These are phyloP conservation scores for Suhomyces canberraensis DNA, from an alignment of 805 yeast species.

Conservation along the genomic window DNA sequence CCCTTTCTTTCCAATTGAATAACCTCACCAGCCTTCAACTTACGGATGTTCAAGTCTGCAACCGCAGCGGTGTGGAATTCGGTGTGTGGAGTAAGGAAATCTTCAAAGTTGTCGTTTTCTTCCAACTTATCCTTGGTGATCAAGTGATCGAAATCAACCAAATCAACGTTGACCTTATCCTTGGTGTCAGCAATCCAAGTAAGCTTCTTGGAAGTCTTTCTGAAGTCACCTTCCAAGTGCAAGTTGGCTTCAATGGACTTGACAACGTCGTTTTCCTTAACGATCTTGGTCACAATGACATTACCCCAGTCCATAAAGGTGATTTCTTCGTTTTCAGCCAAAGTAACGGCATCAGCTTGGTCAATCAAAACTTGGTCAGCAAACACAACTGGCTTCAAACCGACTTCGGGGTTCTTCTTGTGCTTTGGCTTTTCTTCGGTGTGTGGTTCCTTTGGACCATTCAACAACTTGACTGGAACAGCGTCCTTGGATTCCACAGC, in stretches of 20 bases:
- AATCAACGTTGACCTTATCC: constrained; percentile 24
- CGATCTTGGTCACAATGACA: constrained; percentile 24
- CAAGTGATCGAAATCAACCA: constrained; percentile 31
- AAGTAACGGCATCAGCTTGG: constrained; percentile 24
- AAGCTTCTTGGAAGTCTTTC: constrained; percentile 29
- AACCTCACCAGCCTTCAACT: constrained; percentile 24
- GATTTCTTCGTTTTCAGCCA: constrained; percentile 26
- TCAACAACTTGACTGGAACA: constrained; percentile 58
- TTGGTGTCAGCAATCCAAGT: constrained; percentile 31
- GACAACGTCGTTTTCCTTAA: constrained; percentile 22
- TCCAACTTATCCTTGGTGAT: constrained; percentile 33
- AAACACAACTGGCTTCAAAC: constrained; percentile 22
- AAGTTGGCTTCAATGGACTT: constrained; percentile 25
- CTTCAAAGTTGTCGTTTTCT: constrained; percentile 29
- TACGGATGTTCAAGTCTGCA: constrained; percentile 24
- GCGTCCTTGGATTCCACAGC: constrained; percentile 66
- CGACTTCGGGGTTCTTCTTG: constrained; percentile 30
- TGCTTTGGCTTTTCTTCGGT: constrained; percentile 27
- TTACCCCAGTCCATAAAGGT: constrained; percentile 35
- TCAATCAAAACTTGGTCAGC: constrained; percentile 22
- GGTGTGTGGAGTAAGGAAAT: constrained; percentile 26
- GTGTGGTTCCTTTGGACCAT: constrained; percentile 20
- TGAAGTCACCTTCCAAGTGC: constrained; percentile 33
- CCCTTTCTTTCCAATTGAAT: constrained; percentile 32
- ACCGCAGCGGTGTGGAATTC: constrained; percentile 22